These are phyloP conservation scores for Aspergillus sclerotioniger DNA, from an alignment of 495 filamentous ascomycete genomes.

Conservation along the genomic window DNA sequence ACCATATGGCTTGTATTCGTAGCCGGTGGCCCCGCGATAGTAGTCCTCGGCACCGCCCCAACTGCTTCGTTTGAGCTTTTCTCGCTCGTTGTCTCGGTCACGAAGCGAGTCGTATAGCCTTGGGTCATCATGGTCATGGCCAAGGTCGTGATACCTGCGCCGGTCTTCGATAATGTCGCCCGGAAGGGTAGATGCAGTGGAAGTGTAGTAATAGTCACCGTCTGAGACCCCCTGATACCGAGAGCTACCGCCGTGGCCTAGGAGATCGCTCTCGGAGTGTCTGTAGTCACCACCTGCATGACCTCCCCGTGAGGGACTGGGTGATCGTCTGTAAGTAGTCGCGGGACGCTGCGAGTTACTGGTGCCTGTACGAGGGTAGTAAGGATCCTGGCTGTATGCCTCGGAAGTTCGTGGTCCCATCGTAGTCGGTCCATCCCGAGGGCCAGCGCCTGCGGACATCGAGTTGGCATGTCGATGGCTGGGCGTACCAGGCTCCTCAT, in stretches of 20 bases:
- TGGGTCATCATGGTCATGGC: conserved; percentile 25
- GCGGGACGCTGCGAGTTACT: conserved; percentile 14
- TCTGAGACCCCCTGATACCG: conserved; percentile 24
- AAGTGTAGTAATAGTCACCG: conserved; percentile 30
- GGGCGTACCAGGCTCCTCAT: conserved; percentile 34
- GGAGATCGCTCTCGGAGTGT: conserved; percentile 43
- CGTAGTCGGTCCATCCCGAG: conserved; percentile 21
- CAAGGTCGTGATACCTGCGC: conserved; percentile 28
- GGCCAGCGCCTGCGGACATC: conserved; percentile 22
- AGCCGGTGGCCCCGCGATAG: conserved; percentile 39
- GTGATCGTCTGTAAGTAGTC: conserved; percentile 22
- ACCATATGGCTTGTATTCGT: conserved; percentile 31
- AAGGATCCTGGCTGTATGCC: conserved; percentile 23
- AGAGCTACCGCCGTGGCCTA: conserved; percentile 15
- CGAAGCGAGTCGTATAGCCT: conserved; percentile 27
- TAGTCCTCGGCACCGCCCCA: conserved; percentile 39
- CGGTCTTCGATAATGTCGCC: conserved; percentile 29
- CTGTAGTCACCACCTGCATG: conserved; percentile 31
- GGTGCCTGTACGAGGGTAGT: conserved; percentile 27
- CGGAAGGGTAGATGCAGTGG: conserved; percentile 21
- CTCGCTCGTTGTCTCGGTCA: conserved; percentile 31
- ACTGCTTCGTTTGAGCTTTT: conserved; percentile 27
- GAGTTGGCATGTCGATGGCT: conserved; percentile 28
- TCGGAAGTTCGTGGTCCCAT: conserved; percentile 19
- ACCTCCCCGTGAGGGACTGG: conserved; percentile 37